These are phyloP conservation scores for Cystobasidiaceae sp. DNA, from an alignment of 1,284 basidiomycete genomes.

Conservation along the genomic window DNA sequence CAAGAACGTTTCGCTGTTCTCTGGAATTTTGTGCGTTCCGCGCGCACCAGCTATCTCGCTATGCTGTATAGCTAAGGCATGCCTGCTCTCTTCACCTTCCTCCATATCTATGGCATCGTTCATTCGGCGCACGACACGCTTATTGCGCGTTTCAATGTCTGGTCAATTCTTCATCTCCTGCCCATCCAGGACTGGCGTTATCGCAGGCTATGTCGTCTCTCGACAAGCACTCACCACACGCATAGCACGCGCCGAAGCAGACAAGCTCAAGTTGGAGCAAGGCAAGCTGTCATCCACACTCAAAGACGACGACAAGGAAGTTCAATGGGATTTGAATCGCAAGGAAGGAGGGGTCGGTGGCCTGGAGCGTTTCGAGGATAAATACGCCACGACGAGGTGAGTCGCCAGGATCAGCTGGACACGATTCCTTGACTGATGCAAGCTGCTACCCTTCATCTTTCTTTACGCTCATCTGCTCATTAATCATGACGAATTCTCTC, in stretches of 20 bases:
- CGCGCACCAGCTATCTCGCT: background rate
- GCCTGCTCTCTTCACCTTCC: background rate
- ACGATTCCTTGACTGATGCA: background rate
- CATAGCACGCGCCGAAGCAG: constrained; percentile 18
- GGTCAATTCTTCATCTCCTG: no score
- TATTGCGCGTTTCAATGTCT: background rate
- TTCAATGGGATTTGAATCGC: constrained; percentile 14
- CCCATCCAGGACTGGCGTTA: constrained; percentile 17
- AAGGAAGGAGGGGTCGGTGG: constrained; percentile 39
- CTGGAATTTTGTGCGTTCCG: constrained; percentile 14
- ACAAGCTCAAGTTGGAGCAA: background rate
- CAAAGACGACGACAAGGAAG: background rate
- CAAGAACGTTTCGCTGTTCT: constrained; percentile 28
- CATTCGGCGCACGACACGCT: background rate
- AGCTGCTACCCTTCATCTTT: background rate
- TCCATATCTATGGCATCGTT: background rate
- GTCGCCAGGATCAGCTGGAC: background rate
- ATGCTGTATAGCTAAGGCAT: background rate
- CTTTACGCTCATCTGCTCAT: no score
- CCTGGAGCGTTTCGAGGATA: constrained; percentile 39
- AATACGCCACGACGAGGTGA: constrained; percentile 41
- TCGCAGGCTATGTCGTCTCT: constrained; percentile 29
- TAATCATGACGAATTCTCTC: no score
- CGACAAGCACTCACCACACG: constrained; percentile 17
- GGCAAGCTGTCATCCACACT: background rate